Percentiles rank a stretch among this genome's conserved stretches.
These are phyloP conservation scores for Penicillium ochrochloron DNA, from an alignment of 495 filamentous ascomycete genomes.

Conservation along the genomic window DNA sequence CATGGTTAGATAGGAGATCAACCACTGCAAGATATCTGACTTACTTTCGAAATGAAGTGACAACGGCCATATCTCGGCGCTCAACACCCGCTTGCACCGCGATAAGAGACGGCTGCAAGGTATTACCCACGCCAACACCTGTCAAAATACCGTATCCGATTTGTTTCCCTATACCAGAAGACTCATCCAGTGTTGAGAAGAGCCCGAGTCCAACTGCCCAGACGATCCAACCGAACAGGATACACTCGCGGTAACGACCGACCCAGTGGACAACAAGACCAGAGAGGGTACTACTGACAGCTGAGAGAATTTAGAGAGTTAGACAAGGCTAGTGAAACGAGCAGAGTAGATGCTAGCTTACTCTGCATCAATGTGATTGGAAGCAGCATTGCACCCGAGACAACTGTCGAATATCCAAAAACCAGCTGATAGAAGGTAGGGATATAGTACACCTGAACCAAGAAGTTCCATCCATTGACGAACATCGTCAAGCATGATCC, in stretches of 20 bases:
- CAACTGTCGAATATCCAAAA: slow-evolving; percentile 55
- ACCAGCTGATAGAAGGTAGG: slow-evolving; percentile 61
- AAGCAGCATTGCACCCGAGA: slow-evolving; percentile 56
- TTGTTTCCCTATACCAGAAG: slow-evolving; percentile 55
- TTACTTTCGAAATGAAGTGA: slow-evolving; percentile 59
- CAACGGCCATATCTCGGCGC: slow-evolving; percentile 58
- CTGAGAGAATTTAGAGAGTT: slow-evolving; percentile 19
- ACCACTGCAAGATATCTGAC: slow-evolving; percentile 15
- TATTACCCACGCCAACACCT: slow-evolving; percentile 58
- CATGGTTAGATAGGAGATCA: slow-evolving; percentile 19
- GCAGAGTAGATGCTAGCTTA: slow-evolving; percentile 20
- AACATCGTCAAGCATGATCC: slow-evolving; percentile 59
- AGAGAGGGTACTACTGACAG: slow-evolving; percentile 54
- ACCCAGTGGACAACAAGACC: slow-evolving; percentile 57
- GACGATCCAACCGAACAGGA: slow-evolving; percentile 55
- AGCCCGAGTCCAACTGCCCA: slow-evolving; percentile 59
- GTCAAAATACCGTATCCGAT: slow-evolving; percentile 57
- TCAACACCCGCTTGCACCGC: slow-evolving; percentile 58
- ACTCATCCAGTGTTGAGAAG: slow-evolving; percentile 55
- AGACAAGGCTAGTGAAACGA: not conserved
- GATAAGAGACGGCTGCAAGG: slow-evolving; percentile 56
- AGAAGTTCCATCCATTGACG: slow-evolving; percentile 59
- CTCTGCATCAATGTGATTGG: slow-evolving; percentile 58
- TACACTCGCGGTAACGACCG: slow-evolving; percentile 58
- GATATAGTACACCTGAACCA: slow-evolving; percentile 60